A percentile compares a stretch with the other conserved stretches of the same genome.
Evolutionary conservation across 192 early-diverging fungal genomes (phyloP).

Genomic region (Chytriomyces confervae): DNA sequence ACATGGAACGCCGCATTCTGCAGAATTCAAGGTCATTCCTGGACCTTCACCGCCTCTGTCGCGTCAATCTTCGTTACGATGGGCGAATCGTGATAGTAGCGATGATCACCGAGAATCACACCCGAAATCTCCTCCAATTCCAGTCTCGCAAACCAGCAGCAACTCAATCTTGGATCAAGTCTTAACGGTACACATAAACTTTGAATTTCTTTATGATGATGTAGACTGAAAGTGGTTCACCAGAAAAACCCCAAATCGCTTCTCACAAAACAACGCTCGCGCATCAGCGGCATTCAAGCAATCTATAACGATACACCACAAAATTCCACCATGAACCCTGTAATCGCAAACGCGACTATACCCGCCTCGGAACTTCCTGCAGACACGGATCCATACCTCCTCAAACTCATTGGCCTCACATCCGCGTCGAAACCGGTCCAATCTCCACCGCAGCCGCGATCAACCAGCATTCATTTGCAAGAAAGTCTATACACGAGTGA

Average conservation of each 20-base stretch:
- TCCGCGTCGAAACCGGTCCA: neutral
- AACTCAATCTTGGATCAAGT: neutral
- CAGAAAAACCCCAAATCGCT: constrained; percentile 9
- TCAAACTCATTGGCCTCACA: constrained; percentile 26
- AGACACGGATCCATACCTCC: constrained; percentile 18
- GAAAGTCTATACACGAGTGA: neutral
- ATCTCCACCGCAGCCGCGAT: neutral
- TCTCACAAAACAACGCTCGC: constrained; percentile 5
- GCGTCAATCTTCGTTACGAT: neutral
- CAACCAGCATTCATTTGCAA: neutral
- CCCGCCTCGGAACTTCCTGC: neutral
- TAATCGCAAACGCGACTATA: neutral
- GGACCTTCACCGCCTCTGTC: neutral
- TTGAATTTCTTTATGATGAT: neutral
- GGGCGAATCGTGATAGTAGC: neutral
- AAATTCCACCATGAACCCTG: neutral
- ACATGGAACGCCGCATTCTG: too few species aligned
- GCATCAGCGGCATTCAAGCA: neutral
- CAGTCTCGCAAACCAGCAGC: neutral
- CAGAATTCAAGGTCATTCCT: too few species aligned
- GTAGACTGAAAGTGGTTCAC: neutral
- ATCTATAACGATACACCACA: too few species aligned
- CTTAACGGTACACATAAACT: neutral
- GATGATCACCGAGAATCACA: neutral
- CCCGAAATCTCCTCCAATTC: neutral